phyloP scores from a whole-genome alignment of 2,329 filamentous ascomycete genomes.

The Colletotrichum horii region DNA sequence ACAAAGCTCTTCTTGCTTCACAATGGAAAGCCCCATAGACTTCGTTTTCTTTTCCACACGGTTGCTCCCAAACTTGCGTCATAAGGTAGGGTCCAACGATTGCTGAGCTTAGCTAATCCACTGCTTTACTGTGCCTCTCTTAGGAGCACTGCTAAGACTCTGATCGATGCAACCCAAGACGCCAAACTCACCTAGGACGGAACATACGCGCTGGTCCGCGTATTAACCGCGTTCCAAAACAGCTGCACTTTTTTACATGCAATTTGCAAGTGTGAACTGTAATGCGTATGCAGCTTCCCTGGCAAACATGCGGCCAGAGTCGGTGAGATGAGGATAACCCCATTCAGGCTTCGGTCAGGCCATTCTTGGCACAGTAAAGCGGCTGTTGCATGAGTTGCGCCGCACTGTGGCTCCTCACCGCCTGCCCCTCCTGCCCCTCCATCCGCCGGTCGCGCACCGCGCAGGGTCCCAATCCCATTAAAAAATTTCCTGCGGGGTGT shows the following conservation, averaged over 20 bases:
- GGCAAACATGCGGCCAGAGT: neutral
- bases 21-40: neutral
- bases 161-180: neutral
- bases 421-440: conserved; percentile 18
- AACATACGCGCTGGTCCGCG: neutral
- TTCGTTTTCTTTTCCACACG: neutral
- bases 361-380: neutral
- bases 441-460: conserved; percentile 9
- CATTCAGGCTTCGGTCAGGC: neutral
- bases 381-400: neutral
- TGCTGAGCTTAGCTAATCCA: neutral
- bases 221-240: neutral
- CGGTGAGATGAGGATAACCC: neutral
- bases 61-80: neutral
- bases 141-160: neutral
- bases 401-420: conserved; percentile 13
- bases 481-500: conserved; percentile 44
- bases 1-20: neutral
- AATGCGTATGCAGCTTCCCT: neutral
- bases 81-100: neutral
- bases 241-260: neutral
- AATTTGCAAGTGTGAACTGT: neutral
- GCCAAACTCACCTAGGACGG: neutral
- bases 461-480: conserved; percentile 23
- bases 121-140: neutral